Conservation (phyloP, 192 early-diverging fungal genomes). For the Backusella liffmaniae region DNA sequence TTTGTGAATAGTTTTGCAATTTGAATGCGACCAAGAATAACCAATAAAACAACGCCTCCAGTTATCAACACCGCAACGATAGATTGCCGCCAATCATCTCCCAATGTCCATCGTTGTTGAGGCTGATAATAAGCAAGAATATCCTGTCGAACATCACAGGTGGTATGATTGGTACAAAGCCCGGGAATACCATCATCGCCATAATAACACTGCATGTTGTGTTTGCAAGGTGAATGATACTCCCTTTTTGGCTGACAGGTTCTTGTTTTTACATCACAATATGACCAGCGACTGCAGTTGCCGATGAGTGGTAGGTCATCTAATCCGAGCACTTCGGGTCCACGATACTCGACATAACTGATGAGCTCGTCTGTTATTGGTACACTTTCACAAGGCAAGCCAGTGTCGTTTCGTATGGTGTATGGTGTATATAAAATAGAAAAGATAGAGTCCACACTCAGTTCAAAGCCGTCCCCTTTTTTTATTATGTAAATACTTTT, state of each 20-base stretch:
- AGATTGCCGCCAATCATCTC: slow-evolving; percentile 27
- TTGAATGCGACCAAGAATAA: slow-evolving; percentile 24
- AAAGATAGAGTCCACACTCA: slow-evolving; percentile 18
- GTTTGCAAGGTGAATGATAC: slow-evolving; percentile 21
- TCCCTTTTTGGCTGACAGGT: slow-evolving; percentile 36
- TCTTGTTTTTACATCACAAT: slow-evolving; percentile 26
- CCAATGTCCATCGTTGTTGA: slow-evolving; percentile 21
- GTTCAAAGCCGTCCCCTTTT: slow-evolving; percentile 20
- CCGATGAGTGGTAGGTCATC: slow-evolving; percentile 31
- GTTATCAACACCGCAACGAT: slow-evolving; percentile 25
- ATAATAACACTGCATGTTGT: slow-evolving; percentile 33
- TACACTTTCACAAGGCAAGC: slow-evolving; percentile 26
- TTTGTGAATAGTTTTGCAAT: slow-evolving; percentile 12
- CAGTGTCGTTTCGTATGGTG: slow-evolving; percentile 26
- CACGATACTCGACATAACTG: slow-evolving; percentile 31
- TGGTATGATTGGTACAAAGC: slow-evolving; percentile 16
- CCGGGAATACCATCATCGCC: slow-evolving; percentile 25
- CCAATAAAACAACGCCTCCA: slow-evolving; percentile 16
- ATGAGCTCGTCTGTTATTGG: slow-evolving; percentile 25
- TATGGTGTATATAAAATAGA: slow-evolving; percentile 23
- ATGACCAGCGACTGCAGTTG: slow-evolving; percentile 34
- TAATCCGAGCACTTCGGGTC: slow-evolving; percentile 27
- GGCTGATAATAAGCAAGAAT: slow-evolving; percentile 15
- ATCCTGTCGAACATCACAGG: slow-evolving; percentile 27
- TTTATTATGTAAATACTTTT: neutral